phyloP scores from a whole-genome alignment of 306 rosid genomes.

The Cicer cuneatum region DNA sequence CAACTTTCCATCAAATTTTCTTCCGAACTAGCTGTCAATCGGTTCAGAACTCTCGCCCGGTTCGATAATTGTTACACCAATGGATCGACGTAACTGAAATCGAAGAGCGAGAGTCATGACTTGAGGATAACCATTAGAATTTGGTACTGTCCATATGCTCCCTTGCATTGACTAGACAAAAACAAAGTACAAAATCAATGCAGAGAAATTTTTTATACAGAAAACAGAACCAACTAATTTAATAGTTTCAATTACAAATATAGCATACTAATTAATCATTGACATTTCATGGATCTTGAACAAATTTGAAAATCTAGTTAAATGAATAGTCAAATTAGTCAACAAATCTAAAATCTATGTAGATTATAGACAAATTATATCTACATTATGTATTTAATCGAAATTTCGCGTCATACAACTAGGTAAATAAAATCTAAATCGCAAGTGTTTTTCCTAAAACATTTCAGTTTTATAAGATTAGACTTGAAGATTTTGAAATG shows the following conservation, averaged over 20 bases:
- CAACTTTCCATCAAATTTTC: slow-evolving; percentile 74
- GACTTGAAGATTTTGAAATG: not conserved
- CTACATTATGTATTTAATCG: not conserved
- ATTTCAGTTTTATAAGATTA: not conserved
- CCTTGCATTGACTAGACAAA: slow-evolving; percentile 83
- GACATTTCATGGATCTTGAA: slow-evolving; percentile 22
- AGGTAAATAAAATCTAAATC: not conserved
- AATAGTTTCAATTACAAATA: slow-evolving; percentile 22
- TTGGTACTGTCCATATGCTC: slow-evolving; percentile 70
- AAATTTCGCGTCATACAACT: not conserved
- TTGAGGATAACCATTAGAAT: slow-evolving; percentile 67
- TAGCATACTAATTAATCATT: not conserved
- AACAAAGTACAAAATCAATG: slow-evolving; percentile 21
- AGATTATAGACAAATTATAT: not conserved
- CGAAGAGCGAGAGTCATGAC: slow-evolving; percentile 73
- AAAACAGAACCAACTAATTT: not conserved
- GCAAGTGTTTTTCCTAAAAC: not conserved
- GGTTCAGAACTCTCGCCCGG: slow-evolving; percentile 62
- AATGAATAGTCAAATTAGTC: slow-evolving; percentile 5
- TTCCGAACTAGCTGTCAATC: slow-evolving; percentile 62
- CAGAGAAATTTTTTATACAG: not conserved
- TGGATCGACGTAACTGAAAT: slow-evolving; percentile 63
- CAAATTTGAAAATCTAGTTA: not conserved
- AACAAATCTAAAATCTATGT: slow-evolving; percentile 26
- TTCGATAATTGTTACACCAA: slow-evolving; percentile 61